Conservation (phyloP, 176 grass and related monocot species). For the Eleusine indica region DNA sequence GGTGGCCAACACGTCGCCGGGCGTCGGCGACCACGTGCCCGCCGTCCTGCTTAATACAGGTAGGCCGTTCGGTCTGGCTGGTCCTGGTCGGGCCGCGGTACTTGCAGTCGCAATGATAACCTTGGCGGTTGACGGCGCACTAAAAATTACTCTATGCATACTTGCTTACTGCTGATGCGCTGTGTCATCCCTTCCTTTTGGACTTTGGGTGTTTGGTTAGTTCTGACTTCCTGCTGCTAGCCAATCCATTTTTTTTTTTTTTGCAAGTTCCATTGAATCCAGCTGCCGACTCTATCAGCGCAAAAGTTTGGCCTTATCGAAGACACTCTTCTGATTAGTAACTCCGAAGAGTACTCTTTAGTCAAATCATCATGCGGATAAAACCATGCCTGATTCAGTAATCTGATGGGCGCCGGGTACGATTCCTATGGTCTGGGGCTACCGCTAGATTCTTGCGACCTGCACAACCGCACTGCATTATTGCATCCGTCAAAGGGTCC, state of each 20-base stretch:
- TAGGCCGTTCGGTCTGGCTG: neutral
- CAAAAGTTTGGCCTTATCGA: neutral
- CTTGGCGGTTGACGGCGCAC: slow-evolving; percentile 36
- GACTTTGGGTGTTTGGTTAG: neutral
- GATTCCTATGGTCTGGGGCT: neutral
- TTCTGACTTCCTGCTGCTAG: neutral
- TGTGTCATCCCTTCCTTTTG: neutral
- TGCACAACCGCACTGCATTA: slow-evolving; percentile 22
- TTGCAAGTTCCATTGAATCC: too few species aligned
- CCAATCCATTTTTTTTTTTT: neutral
- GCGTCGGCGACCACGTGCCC: slow-evolving; percentile 35
- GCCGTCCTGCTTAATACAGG: slow-evolving; percentile 17
- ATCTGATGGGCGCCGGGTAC: neutral
- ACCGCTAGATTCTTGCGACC: slow-evolving; percentile 15
- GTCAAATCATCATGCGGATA: slow-evolving; percentile 11
- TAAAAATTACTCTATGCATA: neutral
- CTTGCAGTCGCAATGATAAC: neutral
- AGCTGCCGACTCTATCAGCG: too few species aligned
- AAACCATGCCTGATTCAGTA: slow-evolving; percentile 29
- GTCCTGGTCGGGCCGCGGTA: neutral
- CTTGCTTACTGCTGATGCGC: neutral
- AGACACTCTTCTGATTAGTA: neutral
- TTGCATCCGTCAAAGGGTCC: slow-evolving; percentile 14
- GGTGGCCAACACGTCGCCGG: slow-evolving; percentile 39
- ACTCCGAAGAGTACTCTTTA: too few species aligned